These are phyloP conservation scores for Abrus precatorius DNA, from an alignment of 306 rosid species.

Conservation along the genomic window DNA sequence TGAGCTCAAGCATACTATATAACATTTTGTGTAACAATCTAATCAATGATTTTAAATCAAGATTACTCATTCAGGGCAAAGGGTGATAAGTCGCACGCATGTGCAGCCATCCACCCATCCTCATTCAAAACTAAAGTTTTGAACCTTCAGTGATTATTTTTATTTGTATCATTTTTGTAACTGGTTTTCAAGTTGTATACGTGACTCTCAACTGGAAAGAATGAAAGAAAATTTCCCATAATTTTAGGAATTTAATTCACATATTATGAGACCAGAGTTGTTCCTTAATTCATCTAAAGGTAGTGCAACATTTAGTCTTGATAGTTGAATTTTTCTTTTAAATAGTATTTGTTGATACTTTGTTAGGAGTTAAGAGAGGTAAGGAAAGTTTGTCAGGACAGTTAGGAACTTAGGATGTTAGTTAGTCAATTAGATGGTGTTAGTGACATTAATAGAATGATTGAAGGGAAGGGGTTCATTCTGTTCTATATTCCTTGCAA, in stretches of 20 bases:
- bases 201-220: background rate
- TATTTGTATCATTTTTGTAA: background rate
- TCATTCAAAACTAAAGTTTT: constrained; percentile 8
- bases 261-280: background rate
- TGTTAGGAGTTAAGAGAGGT: background rate
- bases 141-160: background rate
- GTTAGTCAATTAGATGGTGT: too few relatives aligned
- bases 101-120: constrained; percentile 11
- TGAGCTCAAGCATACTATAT: constrained; percentile 2
- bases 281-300: constrained; percentile 8
- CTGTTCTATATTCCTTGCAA: background rate
- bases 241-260: background rate
- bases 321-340: background rate
- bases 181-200: background rate
- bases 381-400: too few relatives aligned
- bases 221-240: background rate
- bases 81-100: background rate
- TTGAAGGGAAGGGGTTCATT: background rate
- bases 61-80: constrained; percentile 20
- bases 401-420: too few relatives aligned
- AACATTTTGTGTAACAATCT: background rate
- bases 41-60: background rate
- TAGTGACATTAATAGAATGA: too few relatives aligned
- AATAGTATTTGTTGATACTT: constrained; percentile 2
- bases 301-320: background rate